These are phyloP conservation scores for Thamnidium elegans DNA, from an alignment of 192 early-diverging fungal genomes.

Conservation along the genomic window DNA sequence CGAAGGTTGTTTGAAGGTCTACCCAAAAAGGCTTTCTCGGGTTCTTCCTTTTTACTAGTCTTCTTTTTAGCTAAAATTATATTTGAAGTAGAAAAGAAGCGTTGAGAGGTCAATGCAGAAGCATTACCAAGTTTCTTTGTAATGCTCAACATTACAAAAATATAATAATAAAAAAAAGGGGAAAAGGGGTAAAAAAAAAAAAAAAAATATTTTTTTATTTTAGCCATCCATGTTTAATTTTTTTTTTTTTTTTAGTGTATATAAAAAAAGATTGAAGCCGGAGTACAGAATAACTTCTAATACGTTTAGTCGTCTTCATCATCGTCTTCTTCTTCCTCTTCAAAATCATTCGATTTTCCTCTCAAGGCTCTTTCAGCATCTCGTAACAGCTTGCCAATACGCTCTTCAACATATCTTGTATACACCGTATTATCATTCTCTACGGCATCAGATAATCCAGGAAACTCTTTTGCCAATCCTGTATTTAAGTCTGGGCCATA, in stretches of 20 bases:
- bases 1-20: conserved; percentile 77
- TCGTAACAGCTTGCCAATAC: neutral
- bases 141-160: neutral
- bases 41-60: neutral
- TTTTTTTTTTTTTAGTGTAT: too few relatives aligned
- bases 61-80: conserved; percentile 10
- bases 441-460: neutral
- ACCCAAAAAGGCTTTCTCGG: conserved; percentile 33
- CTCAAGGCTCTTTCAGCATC: neutral
- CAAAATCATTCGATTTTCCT: neutral
- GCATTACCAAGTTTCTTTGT: too few relatives aligned
- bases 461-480: conserved; percentile 29
- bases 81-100: neutral
- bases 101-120: too few relatives aligned
- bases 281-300: too few relatives aligned
- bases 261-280: too few relatives aligned
- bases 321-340: neutral
- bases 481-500: conserved; percentile 45
- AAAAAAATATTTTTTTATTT: too few relatives aligned
- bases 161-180: neutral
- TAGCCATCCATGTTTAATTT: neutral
- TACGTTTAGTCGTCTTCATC: neutral
- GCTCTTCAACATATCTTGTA: neutral
- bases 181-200: neutral
- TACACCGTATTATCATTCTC: neutral